phyloP scores from a whole-genome alignment of 2,329 filamentous ascomycete genomes.

The Pseudocercospora fijiensis region DNA sequence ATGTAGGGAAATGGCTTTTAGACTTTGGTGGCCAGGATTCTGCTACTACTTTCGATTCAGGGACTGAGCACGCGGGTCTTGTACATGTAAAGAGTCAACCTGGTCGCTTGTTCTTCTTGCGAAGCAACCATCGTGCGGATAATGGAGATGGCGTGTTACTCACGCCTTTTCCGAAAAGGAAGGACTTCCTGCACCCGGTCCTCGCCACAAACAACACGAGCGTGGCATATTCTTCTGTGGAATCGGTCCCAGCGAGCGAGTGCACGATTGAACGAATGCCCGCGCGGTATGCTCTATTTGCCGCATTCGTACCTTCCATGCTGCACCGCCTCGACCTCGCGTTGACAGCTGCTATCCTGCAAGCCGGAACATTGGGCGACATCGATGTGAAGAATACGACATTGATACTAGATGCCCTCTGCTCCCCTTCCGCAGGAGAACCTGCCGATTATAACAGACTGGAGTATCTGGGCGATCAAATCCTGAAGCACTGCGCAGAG shows the following conservation, averaged over 20 bases:
- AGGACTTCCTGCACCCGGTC: conserved; percentile 58
- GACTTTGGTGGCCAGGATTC: not conserved
- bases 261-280: conserved; percentile 53
- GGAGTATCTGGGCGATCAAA: conserved; percentile 82
- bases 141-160: conserved; percentile 11
- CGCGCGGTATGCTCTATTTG: conserved; percentile 48
- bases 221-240: conserved; percentile 45
- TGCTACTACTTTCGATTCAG: not conserved
- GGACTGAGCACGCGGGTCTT: conserved; percentile 17
- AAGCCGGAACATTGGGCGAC: conserved; percentile 52
- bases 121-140: conserved; percentile 2
- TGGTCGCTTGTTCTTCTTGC: conserved; percentile 25
- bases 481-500: conserved; percentile 73
- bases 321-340: conserved; percentile 66
- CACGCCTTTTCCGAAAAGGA: conserved; percentile 52
- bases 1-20: conserved; percentile 10
- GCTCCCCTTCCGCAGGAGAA: conserved; percentile 60
- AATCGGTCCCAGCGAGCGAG: conserved; percentile 49
- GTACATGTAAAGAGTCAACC: conserved; percentile 20
- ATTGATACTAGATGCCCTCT: conserved; percentile 69
- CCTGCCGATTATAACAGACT: conserved; percentile 73
- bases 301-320: conserved; percentile 69
- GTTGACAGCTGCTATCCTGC: conserved; percentile 63
- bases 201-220: conserved; percentile 18
- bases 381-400: conserved; percentile 55